Evolutionary conservation across 2,329 filamentous ascomycete genomes (phyloP), one percentile per base, ranked within the genome.

Genomic region (Chaetomiaceae sp.): DNA sequence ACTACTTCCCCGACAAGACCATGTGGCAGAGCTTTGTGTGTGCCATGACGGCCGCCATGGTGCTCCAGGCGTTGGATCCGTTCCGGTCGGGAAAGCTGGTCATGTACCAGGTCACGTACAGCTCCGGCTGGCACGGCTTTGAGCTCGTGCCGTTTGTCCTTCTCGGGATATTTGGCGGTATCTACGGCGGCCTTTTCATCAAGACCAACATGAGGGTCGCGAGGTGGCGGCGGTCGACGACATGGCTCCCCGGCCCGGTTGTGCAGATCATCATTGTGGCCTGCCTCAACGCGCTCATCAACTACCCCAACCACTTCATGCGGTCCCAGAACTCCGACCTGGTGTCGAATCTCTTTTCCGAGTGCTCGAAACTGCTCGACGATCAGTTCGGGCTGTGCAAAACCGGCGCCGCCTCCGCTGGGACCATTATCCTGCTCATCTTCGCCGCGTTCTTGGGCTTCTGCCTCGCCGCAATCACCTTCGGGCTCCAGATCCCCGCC

Each of bases 11-110:
- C 0, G 92, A 97, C 70, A 97, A 97, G 70, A 97, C 93, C 9
- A 97, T 99, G 93, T 99, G 93, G 93, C 93, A 96, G 67, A 96
- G 90, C 63, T 99, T 99, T 64, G 93, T 99, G 35, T 97, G 93
- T 63, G 93, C 93, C 65, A 97, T 97, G 91, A 89, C 95, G n/a
- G 93, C 91, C 14, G 92, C 93, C 16, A 89, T 97, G 33, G 89
- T 90, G 13, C 76, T 99, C 4, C 92, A 97, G 68, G 89, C 89
- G 5, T 81, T 96, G 55, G 93, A 99, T 65, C 93, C 93, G 4
- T 96, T 97, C 66, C 82, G 93, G 47, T 95, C 91, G 1, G 93
- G 92, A 48, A 95, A 99, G 68, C 85, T 97, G 47, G 93, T 97
- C 40, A 74, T 97, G 48, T 99, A 96, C 66, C 91, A 99, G 69